Evolutionary conservation across 2,329 filamentous ascomycete species (phyloP), one percentile per base, ranked within the genome.

Genomic region (Diplodia sapinea): DNA sequence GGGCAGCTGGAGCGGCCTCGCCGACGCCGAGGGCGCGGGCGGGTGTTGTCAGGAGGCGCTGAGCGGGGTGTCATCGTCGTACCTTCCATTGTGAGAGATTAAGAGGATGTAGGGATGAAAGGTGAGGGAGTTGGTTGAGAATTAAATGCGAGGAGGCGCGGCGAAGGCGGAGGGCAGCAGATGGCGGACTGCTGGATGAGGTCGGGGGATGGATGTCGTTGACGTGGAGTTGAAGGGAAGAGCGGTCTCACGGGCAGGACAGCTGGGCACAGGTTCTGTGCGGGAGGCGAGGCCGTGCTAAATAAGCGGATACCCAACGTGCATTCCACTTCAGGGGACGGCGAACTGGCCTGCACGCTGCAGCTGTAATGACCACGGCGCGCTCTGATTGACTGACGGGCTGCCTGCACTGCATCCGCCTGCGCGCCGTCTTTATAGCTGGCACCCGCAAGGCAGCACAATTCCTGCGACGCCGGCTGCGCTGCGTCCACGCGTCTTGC

Each of bases 71-170:
- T 75, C 71, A 72, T 71, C 77, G 78, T 81, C 86, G 83, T 87
- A 90, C 88, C 88, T 84, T 90, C 86, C 86, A 88, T 88, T 80
- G 79, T 85, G 84, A 80, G 78, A 62, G 70, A 70, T 63, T 63
- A 63, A 33, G 59, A 63, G 59, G 67, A 52, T 56, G 68, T 69
- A 66, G 54, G 56, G 65, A 62, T 38, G 54, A 64, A 71, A 65
- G 65, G 66, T 54, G 69, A 73, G 74, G 62, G 59, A 38, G 33
- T 20, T 8, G 50, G 59, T 38, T 36, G 47, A 31, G 59, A 63
- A 63, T 63, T 63, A 63, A 63, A 63, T 63, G 61, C 74, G 72
- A 76, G 54, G 50, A 47, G 73, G 75, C 38, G 59, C 49, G 57
- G 66, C 59, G 59, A 51, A 20, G 59, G 59, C 31, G 59, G 74